Conservation (phyloP, 768 basidiomycete species). For the Collybiopsis luxurians region DNA sequence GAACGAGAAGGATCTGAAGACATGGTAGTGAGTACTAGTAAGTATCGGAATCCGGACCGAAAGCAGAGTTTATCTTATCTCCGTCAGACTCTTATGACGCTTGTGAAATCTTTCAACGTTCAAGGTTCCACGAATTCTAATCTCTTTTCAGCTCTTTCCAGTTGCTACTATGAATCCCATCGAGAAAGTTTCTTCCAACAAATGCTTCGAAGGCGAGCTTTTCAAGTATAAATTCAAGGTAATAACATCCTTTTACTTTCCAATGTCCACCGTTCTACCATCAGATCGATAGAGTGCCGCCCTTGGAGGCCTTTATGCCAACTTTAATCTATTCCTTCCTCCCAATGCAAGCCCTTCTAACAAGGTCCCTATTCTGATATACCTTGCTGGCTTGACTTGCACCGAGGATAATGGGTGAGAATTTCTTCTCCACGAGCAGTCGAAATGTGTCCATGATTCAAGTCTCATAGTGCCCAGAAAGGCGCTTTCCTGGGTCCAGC, state of each 20-base stretch:
- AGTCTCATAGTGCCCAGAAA: constrained; percentile 74
- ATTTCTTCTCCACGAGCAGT: neutral
- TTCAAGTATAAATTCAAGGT: constrained; percentile 88
- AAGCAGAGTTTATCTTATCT: no score
- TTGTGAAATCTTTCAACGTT: no score
- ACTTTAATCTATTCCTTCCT: constrained; percentile 91
- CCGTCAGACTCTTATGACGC: neutral
- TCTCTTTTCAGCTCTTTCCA: constrained; percentile 14
- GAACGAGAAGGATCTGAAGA: neutral
- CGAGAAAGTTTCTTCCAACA: constrained; percentile 72
- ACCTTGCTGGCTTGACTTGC: constrained; percentile 87
- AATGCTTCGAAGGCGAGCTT: constrained; percentile 76
- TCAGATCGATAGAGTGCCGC: constrained; percentile 52
- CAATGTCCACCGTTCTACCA: neutral
- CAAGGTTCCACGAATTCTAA: neutral
- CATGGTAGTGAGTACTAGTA: no score
- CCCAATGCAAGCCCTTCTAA: constrained; percentile 40
- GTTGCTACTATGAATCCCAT: constrained; percentile 36
- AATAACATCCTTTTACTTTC: neutral
- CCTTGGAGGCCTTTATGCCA: constrained; percentile 65
- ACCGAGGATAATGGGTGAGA: constrained; percentile 83
- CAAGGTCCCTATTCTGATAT: constrained; percentile 70
- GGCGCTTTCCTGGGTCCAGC: constrained; percentile 90
- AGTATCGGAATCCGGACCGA: no score
- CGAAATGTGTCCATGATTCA: neutral